phyloP scores from a whole-genome alignment of 2,329 filamentous ascomycete species.

The Lojkania enalia region DNA sequence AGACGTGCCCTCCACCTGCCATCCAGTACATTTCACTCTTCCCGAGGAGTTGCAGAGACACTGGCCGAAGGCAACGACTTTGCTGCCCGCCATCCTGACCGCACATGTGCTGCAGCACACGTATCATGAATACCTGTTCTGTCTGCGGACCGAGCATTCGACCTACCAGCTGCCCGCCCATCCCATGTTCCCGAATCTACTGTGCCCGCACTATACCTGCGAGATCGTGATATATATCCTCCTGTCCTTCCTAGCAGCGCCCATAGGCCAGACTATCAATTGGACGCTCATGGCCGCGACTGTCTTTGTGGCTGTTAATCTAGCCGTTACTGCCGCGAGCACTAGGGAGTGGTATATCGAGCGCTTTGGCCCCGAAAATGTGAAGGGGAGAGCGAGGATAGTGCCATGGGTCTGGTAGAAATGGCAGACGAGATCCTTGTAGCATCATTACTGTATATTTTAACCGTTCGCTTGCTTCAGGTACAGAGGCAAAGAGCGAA shows the following conservation, averaged over 20 bases:
- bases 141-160: constrained; percentile 40
- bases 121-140: constrained; percentile 52
- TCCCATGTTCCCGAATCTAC: constrained; percentile 69
- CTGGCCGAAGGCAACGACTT: constrained; percentile 56
- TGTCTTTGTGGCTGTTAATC: constrained; percentile 75
- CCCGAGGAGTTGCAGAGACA: not conserved
- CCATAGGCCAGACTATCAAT: constrained; percentile 67
- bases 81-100: constrained; percentile 66
- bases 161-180: constrained; percentile 82
- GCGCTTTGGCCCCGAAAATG: constrained; percentile 37
- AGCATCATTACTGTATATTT: not conserved
- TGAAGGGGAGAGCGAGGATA: constrained; percentile 35
- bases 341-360: constrained; percentile 64
- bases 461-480: not conserved
- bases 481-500: no score
- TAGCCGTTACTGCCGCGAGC: constrained; percentile 77
- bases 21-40: not conserved
- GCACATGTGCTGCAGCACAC: constrained; percentile 75
- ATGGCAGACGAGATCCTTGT: not conserved
- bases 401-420: constrained; percentile 39
- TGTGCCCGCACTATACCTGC: constrained; percentile 90
- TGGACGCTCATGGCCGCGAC: constrained; percentile 71
- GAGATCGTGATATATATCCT: constrained; percentile 83
- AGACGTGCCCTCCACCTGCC: not conserved
- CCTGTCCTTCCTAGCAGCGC: constrained; percentile 75